phyloP scores from a whole-genome alignment of 2,329 filamentous ascomycete genomes.

The Hyphodiscus sp. region DNA sequence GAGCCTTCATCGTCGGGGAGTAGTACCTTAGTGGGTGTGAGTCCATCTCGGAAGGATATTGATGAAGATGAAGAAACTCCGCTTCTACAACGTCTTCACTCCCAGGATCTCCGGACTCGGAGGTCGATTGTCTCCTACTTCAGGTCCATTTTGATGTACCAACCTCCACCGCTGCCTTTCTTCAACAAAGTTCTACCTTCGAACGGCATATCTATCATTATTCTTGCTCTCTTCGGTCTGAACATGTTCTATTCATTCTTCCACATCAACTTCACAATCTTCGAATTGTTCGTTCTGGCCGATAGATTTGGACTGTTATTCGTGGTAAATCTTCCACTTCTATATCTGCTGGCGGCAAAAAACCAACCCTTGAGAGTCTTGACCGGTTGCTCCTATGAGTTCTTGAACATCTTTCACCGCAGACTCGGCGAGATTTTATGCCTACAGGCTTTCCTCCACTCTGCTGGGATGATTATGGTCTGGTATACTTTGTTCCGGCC shows the following conservation, averaged over 20 bases:
- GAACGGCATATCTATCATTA: slow-evolving; percentile 47
- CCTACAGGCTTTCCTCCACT: slow-evolving; percentile 51
- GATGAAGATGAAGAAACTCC: slow-evolving; percentile 20
- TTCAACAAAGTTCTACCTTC: slow-evolving; percentile 50
- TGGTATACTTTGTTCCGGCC: slow-evolving; percentile 48
- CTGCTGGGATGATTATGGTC: slow-evolving; percentile 44
- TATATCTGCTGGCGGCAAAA: slow-evolving; percentile 61
- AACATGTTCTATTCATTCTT: slow-evolving; percentile 55
- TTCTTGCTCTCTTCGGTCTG: slow-evolving; percentile 44
- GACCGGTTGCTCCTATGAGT: slow-evolving; percentile 60
- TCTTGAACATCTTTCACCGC: slow-evolving; percentile 59
- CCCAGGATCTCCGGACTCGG: neutral
- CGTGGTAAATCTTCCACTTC: slow-evolving; percentile 42
- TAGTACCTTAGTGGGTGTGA: slow-evolving; percentile 18
- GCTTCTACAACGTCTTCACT: slow-evolving; percentile 12
- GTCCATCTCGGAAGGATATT: slow-evolving; percentile 9
- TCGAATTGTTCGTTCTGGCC: slow-evolving; percentile 47
- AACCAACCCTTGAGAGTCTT: slow-evolving; percentile 56
- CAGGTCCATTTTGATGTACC: slow-evolving; percentile 41
- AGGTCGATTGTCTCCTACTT: slow-evolving; percentile 11
- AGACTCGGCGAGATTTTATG: slow-evolving; percentile 57
- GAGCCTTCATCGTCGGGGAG: slow-evolving; percentile 19
- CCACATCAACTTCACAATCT: slow-evolving; percentile 39
- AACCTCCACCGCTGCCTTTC: slow-evolving; percentile 50
- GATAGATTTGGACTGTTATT: slow-evolving; percentile 32